These are phyloP conservation scores for Globisporangium nodosum DNA, from an alignment of 352 stramenopile species.

Conservation along the genomic window DNA sequence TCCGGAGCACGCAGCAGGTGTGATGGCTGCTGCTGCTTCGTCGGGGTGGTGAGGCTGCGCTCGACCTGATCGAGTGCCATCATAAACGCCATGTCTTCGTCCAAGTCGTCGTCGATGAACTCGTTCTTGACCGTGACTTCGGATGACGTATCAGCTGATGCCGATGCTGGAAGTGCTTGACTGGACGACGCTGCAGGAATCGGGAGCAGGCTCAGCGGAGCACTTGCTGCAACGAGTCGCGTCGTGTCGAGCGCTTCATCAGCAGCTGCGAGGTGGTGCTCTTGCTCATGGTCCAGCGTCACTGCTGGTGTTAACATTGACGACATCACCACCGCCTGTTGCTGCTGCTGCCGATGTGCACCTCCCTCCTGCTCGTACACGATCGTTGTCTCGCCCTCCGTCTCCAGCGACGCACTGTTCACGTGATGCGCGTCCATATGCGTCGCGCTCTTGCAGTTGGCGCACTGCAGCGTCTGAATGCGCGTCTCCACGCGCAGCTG, in stretches of 20 bases:
- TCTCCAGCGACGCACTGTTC: not conserved
- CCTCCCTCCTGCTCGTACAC: too few species aligned
- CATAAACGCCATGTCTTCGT: conserved; percentile 64
- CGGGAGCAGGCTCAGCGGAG: too few species aligned
- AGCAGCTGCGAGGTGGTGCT: not conserved
- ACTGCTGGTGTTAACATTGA: not conserved
- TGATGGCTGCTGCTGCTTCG: conserved; percentile 11
- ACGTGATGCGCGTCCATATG: not conserved
- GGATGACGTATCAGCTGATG: too few species aligned
- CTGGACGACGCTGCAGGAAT: too few species aligned
- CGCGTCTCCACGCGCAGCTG: conserved; percentile 41
- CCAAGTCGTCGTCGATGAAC: conserved; percentile 56
- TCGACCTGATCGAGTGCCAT: conserved; percentile 65
- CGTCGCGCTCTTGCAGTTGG: conserved; percentile 11
- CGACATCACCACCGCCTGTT: too few species aligned
- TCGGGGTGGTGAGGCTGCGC: conserved; percentile 26
- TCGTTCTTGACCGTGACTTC: conserved; percentile 21
- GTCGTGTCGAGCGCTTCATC: not conserved
- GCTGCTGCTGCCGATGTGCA: not conserved
- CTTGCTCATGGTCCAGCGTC: not conserved
- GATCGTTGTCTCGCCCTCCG: too few species aligned
- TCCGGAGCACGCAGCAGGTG: not conserved
- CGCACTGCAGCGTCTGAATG: conserved; percentile 35
- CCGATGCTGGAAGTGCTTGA: not conserved
- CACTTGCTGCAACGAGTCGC: too few species aligned